Evolutionary conservation across 345 rosid genomes (phyloP).

Genomic region (Boechera divaricarpa): DNA sequence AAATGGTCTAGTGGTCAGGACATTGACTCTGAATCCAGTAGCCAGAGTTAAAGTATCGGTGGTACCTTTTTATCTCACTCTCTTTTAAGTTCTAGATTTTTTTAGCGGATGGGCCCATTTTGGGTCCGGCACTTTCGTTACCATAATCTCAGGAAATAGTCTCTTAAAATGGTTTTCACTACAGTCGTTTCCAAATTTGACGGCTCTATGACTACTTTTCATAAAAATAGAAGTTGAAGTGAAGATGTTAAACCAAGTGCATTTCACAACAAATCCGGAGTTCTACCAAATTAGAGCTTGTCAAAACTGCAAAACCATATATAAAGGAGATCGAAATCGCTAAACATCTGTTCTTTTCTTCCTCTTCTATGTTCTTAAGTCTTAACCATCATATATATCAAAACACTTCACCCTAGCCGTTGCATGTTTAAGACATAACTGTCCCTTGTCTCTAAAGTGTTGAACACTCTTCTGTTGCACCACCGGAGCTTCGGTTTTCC

Average conservation of each 20-base stretch:
- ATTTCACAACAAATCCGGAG: neutral
- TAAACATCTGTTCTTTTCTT: neutral
- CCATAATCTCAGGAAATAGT: too few species aligned
- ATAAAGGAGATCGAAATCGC: slow-evolving; percentile 2
- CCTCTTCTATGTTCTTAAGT: neutral
- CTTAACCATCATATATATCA: neutral
- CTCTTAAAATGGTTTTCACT: too few species aligned
- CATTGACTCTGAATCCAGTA: slow-evolving; percentile 42
- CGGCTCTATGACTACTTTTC: neutral
- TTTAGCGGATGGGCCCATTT: neutral
- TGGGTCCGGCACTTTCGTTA: neutral
- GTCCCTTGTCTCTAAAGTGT: neutral
- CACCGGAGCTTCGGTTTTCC: slow-evolving; percentile 26
- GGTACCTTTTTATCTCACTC: neutral
- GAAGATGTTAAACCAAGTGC: neutral
- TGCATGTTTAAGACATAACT: neutral
- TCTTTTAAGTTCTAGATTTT: neutral
- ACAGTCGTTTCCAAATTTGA: too few species aligned
- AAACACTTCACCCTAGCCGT: neutral
- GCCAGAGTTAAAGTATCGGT: slow-evolving; percentile 31
- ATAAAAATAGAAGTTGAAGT: neutral
- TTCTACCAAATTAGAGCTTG: slow-evolving; percentile 3
- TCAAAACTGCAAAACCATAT: slow-evolving; percentile 10
- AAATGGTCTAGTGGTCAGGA: slow-evolving; percentile 32
- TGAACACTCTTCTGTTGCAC: neutral